These are phyloP conservation scores for Cutaneotrichosporon sp. DNA, from an alignment of 1,284 basidiomycete species.

Conservation along the genomic window DNA sequence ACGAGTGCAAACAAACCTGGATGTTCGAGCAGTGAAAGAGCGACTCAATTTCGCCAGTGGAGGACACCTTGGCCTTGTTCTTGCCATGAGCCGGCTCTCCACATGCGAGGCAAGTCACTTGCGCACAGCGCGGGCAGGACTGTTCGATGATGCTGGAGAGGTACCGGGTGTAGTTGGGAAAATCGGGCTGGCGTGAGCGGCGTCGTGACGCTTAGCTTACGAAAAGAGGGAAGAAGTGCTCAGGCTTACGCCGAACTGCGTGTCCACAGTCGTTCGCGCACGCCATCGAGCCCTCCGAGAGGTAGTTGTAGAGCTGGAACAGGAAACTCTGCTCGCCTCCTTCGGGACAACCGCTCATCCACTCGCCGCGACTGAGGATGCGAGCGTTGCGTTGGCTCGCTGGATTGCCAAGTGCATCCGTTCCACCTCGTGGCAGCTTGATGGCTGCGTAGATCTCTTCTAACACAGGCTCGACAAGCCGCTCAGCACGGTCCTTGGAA, in stretches of 20 bases:
- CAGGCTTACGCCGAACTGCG: slow-evolving; percentile 61
- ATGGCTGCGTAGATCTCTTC: slow-evolving; percentile 42
- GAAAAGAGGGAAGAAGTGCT: slow-evolving; percentile 75
- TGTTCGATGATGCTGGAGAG: slow-evolving; percentile 62
- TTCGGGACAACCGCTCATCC: slow-evolving; percentile 95
- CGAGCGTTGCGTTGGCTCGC: slow-evolving; percentile 52
- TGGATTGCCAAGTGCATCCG: slow-evolving; percentile 52
- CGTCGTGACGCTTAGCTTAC: slow-evolving; percentile 56
- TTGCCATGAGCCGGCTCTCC: slow-evolving; percentile 58
- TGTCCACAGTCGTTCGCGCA: slow-evolving; percentile 74
- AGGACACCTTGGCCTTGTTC: slow-evolving; percentile 16
- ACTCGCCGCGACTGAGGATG: slow-evolving; percentile 80
- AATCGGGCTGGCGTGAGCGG: slow-evolving; percentile 61
- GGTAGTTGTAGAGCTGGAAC: slow-evolving; percentile 74
- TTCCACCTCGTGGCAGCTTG: slow-evolving; percentile 2
- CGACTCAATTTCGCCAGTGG: slow-evolving; percentile 55
- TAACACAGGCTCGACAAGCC: slow-evolving; percentile 77
- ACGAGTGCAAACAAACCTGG: slow-evolving; percentile 45
- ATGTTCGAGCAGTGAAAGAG: slow-evolving; percentile 83
- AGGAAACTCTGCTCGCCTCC: slow-evolving; percentile 81
- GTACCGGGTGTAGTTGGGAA: slow-evolving; percentile 66
- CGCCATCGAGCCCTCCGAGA: slow-evolving; percentile 63
- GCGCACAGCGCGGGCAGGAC: slow-evolving; percentile 65
- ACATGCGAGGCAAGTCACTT: slow-evolving; percentile 76
- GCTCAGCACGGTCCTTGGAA: slow-evolving; percentile 81